These are phyloP conservation scores for Poa annua DNA, from an alignment of 176 grass and related monocot species.

Conservation along the genomic window DNA sequence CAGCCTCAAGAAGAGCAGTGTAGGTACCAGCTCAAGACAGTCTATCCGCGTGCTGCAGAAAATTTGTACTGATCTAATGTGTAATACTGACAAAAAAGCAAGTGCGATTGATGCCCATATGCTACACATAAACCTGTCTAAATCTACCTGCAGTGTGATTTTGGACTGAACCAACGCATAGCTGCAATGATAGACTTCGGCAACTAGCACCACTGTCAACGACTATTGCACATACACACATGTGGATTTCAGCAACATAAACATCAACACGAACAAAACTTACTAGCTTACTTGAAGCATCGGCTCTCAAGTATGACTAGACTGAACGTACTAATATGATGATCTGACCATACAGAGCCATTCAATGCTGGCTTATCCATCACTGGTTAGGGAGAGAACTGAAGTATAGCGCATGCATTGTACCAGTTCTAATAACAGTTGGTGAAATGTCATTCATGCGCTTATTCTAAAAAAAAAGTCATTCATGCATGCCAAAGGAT, in stretches of 20 bases:
- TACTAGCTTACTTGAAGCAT: too few species aligned
- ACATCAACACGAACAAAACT: neutral
- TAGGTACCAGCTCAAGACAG: neutral
- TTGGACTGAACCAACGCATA: conserved; percentile 22
- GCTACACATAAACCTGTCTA: neutral
- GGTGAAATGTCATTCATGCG: conserved; percentile 21
- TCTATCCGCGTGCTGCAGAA: neutral
- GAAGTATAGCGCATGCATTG: neutral
- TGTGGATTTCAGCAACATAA: conserved; percentile 28
- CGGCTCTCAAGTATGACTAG: neutral
- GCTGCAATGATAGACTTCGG: neutral
- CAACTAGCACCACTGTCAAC: conserved; percentile 15
- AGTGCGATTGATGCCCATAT: neutral
- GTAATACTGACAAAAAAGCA: conserved; percentile 4
- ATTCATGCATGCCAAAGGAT: neutral
- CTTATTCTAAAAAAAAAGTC: too few species aligned
- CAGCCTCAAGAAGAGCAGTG: neutral
- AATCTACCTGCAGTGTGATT: neutral
- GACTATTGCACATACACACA: neutral
- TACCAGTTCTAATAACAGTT: neutral
- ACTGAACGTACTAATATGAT: neutral
- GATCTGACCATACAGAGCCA: neutral
- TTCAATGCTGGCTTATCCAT: neutral
- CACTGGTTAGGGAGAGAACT: neutral
- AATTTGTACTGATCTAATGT: neutral